Percentiles rank a stretch among this genome's conserved stretches.
Conservation (phyloP, 129 eudicot genomes). For the Saussurea involucrata region DNA sequence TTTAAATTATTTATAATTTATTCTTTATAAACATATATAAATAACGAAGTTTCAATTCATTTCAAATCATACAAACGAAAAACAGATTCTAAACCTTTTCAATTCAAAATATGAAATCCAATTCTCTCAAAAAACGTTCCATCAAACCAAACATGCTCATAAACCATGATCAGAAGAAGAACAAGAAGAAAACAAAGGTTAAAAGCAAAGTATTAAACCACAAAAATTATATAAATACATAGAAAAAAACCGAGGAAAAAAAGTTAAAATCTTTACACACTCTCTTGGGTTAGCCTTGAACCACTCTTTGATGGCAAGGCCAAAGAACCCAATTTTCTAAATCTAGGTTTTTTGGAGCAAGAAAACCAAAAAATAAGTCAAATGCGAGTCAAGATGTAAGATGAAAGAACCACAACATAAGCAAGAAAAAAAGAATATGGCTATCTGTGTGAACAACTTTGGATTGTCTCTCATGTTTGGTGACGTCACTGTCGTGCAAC, state of each 20-base stretch:
- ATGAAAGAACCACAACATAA: slow-evolving; percentile 85
- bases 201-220: background rate
- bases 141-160: too few relatives aligned
- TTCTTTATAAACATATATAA: too few relatives aligned
- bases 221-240: background rate
- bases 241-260: background rate
- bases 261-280: background rate
- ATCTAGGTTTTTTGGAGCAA: background rate
- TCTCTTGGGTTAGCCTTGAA: background rate
- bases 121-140: too few relatives aligned
- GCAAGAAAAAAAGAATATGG: slow-evolving; percentile 92
- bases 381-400: slow-evolving; percentile 80
- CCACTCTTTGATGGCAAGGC: background rate
- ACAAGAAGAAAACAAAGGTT: too few relatives aligned
- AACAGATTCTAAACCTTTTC: too few relatives aligned
- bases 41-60: too few relatives aligned
- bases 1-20: too few relatives aligned
- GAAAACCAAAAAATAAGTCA: slow-evolving; percentile 23
- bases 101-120: too few relatives aligned
- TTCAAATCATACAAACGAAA: too few relatives aligned
- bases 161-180: too few relatives aligned
- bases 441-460: slow-evolving; percentile 87
- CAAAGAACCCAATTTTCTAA: background rate
- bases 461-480: slow-evolving; percentile 99
- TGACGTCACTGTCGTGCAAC: slow-evolving; percentile 87